phyloP scores from a whole-genome alignment of 2,329 filamentous ascomycete species.

The Exserohilum turcica region DNA sequence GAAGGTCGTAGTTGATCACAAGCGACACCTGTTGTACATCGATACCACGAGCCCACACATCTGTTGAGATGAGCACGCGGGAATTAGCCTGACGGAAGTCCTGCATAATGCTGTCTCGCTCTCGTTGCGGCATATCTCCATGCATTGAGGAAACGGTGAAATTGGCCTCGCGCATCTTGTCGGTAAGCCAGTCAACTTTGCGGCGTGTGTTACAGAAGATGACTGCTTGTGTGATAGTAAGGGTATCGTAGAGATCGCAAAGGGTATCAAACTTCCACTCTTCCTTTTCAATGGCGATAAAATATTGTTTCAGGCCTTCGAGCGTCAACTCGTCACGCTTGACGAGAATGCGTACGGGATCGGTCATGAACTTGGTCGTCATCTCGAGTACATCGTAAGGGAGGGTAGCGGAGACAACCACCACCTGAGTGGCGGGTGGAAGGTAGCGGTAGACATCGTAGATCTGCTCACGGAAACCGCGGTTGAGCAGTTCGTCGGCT shows the following conservation, averaged over 20 bases:
- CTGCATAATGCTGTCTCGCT: slow-evolving; percentile 98
- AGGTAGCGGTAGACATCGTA: slow-evolving; percentile 99
- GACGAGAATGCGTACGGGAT: slow-evolving; percentile 92
- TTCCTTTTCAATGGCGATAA: slow-evolving; percentile 98
- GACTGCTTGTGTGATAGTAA: slow-evolving; percentile 97
- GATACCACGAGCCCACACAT: slow-evolving; percentile 97
- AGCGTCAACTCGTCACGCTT: slow-evolving; percentile 99
- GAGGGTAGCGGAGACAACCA: slow-evolving; percentile 93
- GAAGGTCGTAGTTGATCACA: slow-evolving; percentile 98
- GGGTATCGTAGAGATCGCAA: slow-evolving; percentile 96
- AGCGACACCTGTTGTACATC: slow-evolving; percentile 98
- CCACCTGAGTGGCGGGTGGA: slow-evolving; percentile 95
- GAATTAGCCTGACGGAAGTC: slow-evolving; percentile 97
- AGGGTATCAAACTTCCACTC: slow-evolving; percentile 99
- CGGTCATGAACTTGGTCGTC: slow-evolving; percentile 99
- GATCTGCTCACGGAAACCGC: slow-evolving; percentile 97
- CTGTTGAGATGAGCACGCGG: slow-evolving; percentile 93
- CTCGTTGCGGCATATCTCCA: slow-evolving; percentile 98
- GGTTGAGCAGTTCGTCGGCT: slow-evolving; percentile 81
- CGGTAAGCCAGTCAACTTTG: slow-evolving; percentile 99
- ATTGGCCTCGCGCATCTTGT: slow-evolving; percentile 99
- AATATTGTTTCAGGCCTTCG: slow-evolving; percentile 98
- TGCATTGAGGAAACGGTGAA: slow-evolving; percentile 99
- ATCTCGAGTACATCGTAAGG: slow-evolving; percentile 98
- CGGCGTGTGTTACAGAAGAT: slow-evolving; percentile 99